phyloP scores from a whole-genome alignment of 495 filamentous ascomycete genomes.

The Aspergillus campestris region DNA sequence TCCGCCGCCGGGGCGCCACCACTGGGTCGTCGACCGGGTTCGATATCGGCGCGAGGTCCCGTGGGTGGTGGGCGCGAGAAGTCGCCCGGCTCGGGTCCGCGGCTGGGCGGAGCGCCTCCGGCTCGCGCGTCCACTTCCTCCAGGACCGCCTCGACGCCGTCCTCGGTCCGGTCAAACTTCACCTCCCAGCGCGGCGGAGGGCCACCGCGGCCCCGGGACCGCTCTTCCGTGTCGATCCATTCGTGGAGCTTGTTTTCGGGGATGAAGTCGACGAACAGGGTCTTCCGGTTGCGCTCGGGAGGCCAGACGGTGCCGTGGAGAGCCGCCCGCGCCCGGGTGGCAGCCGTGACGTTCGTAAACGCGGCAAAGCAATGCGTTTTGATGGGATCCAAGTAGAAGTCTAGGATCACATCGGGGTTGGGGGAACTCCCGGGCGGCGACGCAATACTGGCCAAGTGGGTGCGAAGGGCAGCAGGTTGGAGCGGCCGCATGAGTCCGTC shows the following conservation, averaged over 20 bases:
- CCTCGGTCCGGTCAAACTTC: slow-evolving; percentile 51
- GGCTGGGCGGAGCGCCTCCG: slow-evolving; percentile 15
- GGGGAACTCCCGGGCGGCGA: slow-evolving; percentile 42
- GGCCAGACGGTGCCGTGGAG: slow-evolving; percentile 81
- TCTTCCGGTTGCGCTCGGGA: slow-evolving; percentile 73
- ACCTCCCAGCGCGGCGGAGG: slow-evolving; percentile 60
- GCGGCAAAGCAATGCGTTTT: slow-evolving; percentile 78
- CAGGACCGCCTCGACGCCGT: slow-evolving; percentile 48
- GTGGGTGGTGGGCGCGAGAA: slow-evolving; percentile 27
- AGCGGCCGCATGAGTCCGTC: slow-evolving; percentile 85
- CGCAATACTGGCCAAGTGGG: slow-evolving; percentile 61
- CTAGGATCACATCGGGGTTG: slow-evolving; percentile 46
- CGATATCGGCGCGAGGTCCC: slow-evolving; percentile 26
- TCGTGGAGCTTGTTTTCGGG: slow-evolving; percentile 62
- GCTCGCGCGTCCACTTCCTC: slow-evolving; percentile 37
- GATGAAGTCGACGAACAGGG: slow-evolving; percentile 84
- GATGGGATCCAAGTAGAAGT: slow-evolving; percentile 76
- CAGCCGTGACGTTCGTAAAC: slow-evolving; percentile 59
- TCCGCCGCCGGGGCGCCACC: slow-evolving; percentile 6
- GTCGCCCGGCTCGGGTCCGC: slow-evolving; percentile 13
- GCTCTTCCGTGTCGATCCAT: slow-evolving; percentile 67
- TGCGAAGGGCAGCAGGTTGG: slow-evolving; percentile 51
- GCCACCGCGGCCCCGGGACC: slow-evolving; percentile 36
- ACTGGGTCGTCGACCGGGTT: slow-evolving; percentile 16
- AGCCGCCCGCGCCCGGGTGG: slow-evolving; percentile 66